Percentiles rank a stretch among this genome's conserved stretches.
Conservation (phyloP, 371 early-diverging fungal species). For the Umbelopsis sp. region DNA sequence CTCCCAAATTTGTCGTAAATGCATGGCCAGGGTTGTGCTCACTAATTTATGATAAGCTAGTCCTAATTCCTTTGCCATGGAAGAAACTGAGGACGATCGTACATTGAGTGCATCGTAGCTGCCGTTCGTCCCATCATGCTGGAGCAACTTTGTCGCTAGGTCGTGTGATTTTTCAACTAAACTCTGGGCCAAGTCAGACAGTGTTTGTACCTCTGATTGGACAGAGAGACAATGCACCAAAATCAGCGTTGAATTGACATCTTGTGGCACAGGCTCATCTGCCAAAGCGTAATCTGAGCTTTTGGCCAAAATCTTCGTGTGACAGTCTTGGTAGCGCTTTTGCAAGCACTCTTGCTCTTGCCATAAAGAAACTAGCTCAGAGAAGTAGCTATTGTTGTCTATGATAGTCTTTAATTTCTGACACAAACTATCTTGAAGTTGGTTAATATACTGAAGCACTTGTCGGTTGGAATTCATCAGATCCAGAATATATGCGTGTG, state of each 20-base stretch:
- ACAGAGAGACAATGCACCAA: background rate
- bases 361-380: background rate
- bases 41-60: background rate
- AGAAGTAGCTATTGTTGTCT: background rate
- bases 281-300: background rate
- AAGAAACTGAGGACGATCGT: background rate
- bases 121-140: background rate
- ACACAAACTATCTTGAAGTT: background rate
- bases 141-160: background rate
- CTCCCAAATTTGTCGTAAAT: constrained; percentile 1
- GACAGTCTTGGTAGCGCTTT: background rate
- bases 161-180: background rate
- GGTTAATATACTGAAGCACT: background rate
- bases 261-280: background rate
- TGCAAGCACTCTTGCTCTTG: background rate
- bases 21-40: background rate
- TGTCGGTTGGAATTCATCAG: background rate
- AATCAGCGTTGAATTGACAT: background rate
- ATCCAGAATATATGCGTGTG: background rate
- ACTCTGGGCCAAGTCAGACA: background rate
- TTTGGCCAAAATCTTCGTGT: background rate
- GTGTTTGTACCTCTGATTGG: background rate
- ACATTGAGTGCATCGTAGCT: background rate
- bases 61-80: background rate
- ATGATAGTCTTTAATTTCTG: background rate